Conservation (phyloP, 441 rosid species). For the Pelargonium myrrhifolium region DNA sequence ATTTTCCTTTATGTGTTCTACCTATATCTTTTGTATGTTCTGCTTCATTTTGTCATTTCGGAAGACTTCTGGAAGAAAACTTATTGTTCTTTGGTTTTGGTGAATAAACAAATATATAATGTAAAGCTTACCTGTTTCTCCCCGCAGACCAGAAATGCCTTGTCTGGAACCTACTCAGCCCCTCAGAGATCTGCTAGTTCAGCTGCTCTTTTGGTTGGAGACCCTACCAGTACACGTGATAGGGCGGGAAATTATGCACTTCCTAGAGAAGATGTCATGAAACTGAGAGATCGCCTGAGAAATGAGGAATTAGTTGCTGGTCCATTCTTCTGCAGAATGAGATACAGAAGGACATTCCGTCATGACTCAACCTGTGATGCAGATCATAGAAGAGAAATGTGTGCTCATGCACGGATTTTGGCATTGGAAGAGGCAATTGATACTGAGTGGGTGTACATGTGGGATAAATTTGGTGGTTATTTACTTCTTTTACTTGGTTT, state of each 20-base stretch:
- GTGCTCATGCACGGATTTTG: constrained; percentile 97
- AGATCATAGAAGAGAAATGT: constrained; percentile 94
- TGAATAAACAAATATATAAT: neutral
- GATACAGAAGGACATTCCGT: constrained; percentile 48
- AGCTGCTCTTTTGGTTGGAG: constrained; percentile 97
- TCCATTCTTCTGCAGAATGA: constrained; percentile 64
- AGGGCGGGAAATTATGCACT: constrained; percentile 97
- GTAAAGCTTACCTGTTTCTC: constrained; percentile 14
- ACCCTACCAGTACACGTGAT: constrained; percentile 91
- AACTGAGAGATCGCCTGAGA: constrained; percentile 91
- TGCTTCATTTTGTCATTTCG: neutral
- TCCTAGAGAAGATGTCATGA: constrained; percentile 99
- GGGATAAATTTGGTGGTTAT: constrained; percentile 99
- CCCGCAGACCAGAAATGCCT: constrained; percentile 96
- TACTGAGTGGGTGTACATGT: constrained; percentile 99
- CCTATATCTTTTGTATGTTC: neutral
- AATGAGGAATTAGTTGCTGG: constrained; percentile 90
- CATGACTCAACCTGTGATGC: constrained; percentile 55
- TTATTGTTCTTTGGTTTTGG: neutral
- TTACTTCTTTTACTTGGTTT: constrained; percentile 91
- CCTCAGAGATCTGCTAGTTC: constrained; percentile 99
- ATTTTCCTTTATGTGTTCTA: neutral
- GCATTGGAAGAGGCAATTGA: constrained; percentile 99
- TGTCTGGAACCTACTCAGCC: constrained; percentile 98
- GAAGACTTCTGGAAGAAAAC: neutral